phyloP scores from a whole-genome alignment of 352 stramenopile genomes.

The Halophytophthora batemanensis region DNA sequence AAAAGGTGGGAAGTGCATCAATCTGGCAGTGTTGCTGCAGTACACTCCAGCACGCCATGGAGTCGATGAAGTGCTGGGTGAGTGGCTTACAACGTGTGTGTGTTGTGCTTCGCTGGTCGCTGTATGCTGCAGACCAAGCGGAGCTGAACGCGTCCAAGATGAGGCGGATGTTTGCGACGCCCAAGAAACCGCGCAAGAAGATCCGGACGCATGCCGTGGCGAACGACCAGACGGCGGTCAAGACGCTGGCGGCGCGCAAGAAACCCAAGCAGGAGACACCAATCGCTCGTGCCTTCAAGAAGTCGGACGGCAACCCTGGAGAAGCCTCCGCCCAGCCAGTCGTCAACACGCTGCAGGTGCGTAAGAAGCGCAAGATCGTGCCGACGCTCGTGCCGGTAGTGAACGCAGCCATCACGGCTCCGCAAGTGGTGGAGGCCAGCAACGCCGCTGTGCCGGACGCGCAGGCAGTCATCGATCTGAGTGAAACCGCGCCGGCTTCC shows the following conservation, averaged over 20 bases:
- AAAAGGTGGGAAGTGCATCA: constrained; percentile 17
- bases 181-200: constrained; percentile 69
- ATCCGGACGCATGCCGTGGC: constrained; percentile 12
- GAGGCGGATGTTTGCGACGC: constrained; percentile 53
- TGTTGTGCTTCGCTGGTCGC: background rate
- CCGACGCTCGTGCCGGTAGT: constrained; percentile 31
- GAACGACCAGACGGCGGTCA: constrained; percentile 22
- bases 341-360: constrained; percentile 73
- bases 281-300: constrained; percentile 18
- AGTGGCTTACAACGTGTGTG: too few relatives aligned
- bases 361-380: constrained; percentile 81
- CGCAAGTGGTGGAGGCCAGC: constrained; percentile 1
- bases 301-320: constrained; percentile 20
- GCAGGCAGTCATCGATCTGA: constrained; percentile 11
- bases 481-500: constrained; percentile 4
- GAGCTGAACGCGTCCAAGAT: constrained; percentile 52
- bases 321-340: constrained; percentile 4
- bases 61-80: background rate
- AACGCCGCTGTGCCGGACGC: constrained; percentile 4
- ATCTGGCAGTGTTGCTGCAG: constrained; percentile 1
- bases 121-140: constrained; percentile 28
- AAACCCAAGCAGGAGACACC: constrained; percentile 20
- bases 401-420: background rate
- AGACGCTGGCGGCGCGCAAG: constrained; percentile 21
- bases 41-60: background rate